Conservation (phyloP, 108 stramenopile genomes). For the Cylindrotheca fusiformis region DNA sequence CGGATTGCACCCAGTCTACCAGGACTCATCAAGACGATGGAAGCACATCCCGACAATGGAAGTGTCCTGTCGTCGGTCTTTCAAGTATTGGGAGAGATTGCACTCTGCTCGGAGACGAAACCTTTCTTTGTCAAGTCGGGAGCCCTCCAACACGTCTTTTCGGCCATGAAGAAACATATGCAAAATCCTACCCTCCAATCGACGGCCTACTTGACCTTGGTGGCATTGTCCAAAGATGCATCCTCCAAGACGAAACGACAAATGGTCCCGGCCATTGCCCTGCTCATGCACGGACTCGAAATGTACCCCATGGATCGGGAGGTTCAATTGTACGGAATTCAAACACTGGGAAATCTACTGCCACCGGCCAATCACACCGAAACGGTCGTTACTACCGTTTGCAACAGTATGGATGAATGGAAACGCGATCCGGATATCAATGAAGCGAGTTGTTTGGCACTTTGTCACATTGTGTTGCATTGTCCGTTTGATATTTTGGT, state of each 20-base stretch:
- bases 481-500: background rate
- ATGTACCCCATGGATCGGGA: background rate
- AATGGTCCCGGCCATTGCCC: background rate
- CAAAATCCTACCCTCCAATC: slow-evolving; percentile 12
- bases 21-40: slow-evolving; percentile 6
- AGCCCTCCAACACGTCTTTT: slow-evolving; percentile 14
- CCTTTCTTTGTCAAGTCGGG: slow-evolving; percentile 16
- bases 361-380: slow-evolving; percentile 8
- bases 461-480: slow-evolving; percentile 13
- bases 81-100: slow-evolving; percentile 14
- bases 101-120: slow-evolving; percentile 4
- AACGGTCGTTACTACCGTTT: slow-evolving; percentile 19
- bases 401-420: slow-evolving; percentile 16
- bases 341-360: background rate
- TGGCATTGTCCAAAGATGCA: background rate
- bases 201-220: slow-evolving; percentile 11
- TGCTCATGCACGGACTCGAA: background rate
- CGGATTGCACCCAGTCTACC: slow-evolving; percentile 10
- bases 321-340: slow-evolving; percentile 10
- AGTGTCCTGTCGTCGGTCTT: slow-evolving; percentile 13
- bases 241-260: background rate
- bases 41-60: slow-evolving; percentile 3
- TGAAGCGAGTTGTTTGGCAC: slow-evolving; percentile 28
- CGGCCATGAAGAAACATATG: slow-evolving; percentile 15
- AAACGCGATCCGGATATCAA: slow-evolving; percentile 14